Percentiles rank a stretch among this genome's conserved stretches.
Evolutionary conservation across 192 early-diverging fungal genomes (phyloP).

Genomic region (Haplosporangium gracile): DNA sequence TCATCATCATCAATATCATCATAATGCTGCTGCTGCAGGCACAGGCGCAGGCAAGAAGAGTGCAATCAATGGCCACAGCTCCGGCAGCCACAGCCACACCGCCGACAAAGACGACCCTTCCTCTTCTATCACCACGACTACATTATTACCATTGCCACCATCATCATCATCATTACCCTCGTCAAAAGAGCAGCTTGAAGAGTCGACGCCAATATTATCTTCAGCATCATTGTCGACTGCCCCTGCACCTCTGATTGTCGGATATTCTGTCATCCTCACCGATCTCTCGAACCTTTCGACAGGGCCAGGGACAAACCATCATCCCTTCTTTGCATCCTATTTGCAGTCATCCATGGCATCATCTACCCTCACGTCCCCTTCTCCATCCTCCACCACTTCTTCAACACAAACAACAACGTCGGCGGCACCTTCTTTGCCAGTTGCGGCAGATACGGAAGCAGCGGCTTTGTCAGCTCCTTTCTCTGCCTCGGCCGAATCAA

Average conservation of each 20-base stretch:
- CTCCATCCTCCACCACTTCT: background rate
- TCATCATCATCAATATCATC: background rate
- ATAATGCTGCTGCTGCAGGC: background rate
- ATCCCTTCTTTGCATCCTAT: background rate
- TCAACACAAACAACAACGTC: background rate
- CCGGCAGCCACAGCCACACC: slow-evolving; percentile 11
- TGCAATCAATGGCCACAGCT: slow-evolving; percentile 8
- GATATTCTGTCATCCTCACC: slow-evolving; percentile 41
- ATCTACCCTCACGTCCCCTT: background rate
- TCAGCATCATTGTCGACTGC: background rate
- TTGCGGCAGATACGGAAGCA: background rate
- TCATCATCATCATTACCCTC: background rate
- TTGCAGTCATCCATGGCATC: slow-evolving; percentile 2
- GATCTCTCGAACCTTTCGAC: slow-evolving; percentile 30
- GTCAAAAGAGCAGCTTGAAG: background rate
- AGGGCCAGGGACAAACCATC: background rate
- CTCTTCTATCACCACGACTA: background rate
- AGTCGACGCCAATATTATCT: background rate
- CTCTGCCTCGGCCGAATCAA: background rate
- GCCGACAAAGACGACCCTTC: background rate
- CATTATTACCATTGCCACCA: background rate
- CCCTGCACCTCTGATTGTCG: slow-evolving; percentile 8
- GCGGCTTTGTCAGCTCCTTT: slow-evolving; percentile 1
- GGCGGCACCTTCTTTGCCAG: background rate
- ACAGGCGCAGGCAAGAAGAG: background rate